Base-by-base conservation (phyloP, 306 rosid genomes). In the Trifolium pratense region DNA sequence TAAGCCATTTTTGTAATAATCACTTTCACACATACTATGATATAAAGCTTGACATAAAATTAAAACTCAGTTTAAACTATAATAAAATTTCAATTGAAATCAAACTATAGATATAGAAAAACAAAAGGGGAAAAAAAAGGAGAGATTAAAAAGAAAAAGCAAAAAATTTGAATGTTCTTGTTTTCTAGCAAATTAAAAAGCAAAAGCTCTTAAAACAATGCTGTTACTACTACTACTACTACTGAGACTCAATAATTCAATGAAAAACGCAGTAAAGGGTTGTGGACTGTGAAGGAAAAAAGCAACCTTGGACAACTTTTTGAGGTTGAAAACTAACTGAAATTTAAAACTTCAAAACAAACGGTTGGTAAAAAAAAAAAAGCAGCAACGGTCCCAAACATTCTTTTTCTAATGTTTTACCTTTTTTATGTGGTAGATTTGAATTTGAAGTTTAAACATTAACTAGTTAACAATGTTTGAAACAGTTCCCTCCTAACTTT, bases 361-460 rank as follows among this genome's bases (percentile, higher is more conserved):
- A 84, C 85, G 84, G 81, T 78, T 74, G 58, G 63, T 7, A 36
- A 15, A 64, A 72, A 80, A 81, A 68, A 64, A 72, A 80, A 82
- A 68, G 83, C 78, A 72, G 82, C 77, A 72, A 83, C 65, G 83
- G 92, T 81, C 86, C 81, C 79, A 63, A 13, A 56, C 56, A 64
- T 75, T 84, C 74, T 74, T 83, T 86, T 89, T 69, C 12, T 29
- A 20, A n/a, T 83, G 78, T 75, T 52, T 9, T 12, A 72, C 77
- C 86, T 75, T 88, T 84, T 86, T 80, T 13, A 74, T 76, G 59
- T 39, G 53, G 7, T 15, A 58, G 65, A 84, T 91, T 92, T 89
- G 92, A 92, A 92, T 82, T 90, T 88, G 87, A 86, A 89, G 90
- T 85, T 88, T 85, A 76, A 86, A 85, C 58, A 18, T 61, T 75